Evolutionary conservation across 257 asterid genomes (phyloP).

Genomic region (Nicotiana tabacum): DNA sequence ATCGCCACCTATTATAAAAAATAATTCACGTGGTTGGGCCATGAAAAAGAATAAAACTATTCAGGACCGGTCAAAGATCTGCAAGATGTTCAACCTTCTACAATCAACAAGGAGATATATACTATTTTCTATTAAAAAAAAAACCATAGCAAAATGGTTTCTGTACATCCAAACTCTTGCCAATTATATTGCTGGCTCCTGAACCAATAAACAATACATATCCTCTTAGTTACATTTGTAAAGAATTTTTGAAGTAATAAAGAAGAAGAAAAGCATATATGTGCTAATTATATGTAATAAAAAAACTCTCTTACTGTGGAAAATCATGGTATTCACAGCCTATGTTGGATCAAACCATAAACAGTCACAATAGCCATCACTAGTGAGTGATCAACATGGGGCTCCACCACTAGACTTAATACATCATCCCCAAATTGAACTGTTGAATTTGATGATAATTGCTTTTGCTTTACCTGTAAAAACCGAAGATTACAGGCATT

Average conservation of each 20-base stretch:
- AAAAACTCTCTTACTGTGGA: too few relatives aligned
- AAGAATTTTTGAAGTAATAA: neutral
- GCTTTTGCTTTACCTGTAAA: conserved; percentile 47
- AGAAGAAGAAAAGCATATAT: neutral
- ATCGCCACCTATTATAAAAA: too few relatives aligned
- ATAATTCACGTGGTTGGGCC: too few relatives aligned
- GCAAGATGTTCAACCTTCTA: neutral
- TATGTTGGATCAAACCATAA: conserved; percentile 37
- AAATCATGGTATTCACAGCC: neutral
- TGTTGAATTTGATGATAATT: conserved; percentile 26
- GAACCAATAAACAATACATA: neutral
- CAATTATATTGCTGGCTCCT: neutral
- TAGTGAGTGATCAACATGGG: conserved; percentile 44
- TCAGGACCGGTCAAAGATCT: too few relatives aligned
- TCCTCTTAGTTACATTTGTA: neutral
- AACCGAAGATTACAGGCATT: neutral
- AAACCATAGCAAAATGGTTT: neutral
- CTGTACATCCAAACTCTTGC: neutral
- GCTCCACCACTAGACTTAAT: conserved; percentile 46
- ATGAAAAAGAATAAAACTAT: too few relatives aligned
- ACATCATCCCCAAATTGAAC: conserved; percentile 59
- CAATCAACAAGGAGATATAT: neutral
- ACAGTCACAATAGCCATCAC: conserved; percentile 57
- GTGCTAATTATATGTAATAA: too few relatives aligned
- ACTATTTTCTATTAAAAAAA: neutral